Evolutionary conservation across 768 basidiomycete genomes (phyloP).

Genomic region (Fomitopsis pulvina): DNA sequence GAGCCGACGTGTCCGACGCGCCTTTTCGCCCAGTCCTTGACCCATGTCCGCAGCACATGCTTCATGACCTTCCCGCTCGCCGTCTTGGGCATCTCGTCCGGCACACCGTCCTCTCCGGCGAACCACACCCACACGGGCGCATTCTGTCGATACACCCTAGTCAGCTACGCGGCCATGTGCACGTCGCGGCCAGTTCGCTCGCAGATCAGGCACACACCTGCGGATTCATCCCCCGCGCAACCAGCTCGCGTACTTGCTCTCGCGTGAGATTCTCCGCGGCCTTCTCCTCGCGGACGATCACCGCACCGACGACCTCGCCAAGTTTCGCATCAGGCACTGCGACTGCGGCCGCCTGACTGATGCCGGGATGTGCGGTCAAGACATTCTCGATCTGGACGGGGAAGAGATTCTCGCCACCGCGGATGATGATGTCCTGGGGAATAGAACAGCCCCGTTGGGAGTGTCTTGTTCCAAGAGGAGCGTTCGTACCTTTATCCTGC

Average conservation of each 20-base stretch:
- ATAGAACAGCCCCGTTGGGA: neutral
- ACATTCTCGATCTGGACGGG: constrained; percentile 82
- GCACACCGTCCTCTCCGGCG: constrained; percentile 54
- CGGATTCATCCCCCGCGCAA: constrained; percentile 63
- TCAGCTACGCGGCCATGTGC: neutral
- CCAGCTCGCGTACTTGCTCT: constrained; percentile 48
- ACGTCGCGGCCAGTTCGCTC: too few species aligned
- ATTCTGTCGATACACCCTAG: constrained; percentile 42
- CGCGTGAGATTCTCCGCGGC: constrained; percentile 16
- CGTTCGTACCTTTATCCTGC: constrained; percentile 63
- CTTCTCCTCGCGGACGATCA: constrained; percentile 51
- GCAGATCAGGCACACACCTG: constrained; percentile 43
- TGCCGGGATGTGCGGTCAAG: constrained; percentile 43
- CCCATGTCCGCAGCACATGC: constrained; percentile 68
- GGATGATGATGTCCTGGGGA: constrained; percentile 74
- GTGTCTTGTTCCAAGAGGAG: neutral
- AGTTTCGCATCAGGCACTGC: constrained; percentile 62
- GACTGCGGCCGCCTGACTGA: constrained; percentile 70
- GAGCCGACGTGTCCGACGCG: constrained; percentile 30
- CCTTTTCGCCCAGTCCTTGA: constrained; percentile 43
- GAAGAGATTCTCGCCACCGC: constrained; percentile 84
- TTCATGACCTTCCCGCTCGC: constrained; percentile 87
- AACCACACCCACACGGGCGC: constrained; percentile 84
- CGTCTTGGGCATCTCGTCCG: constrained; percentile 68
- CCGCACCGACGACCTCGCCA: constrained; percentile 79